Percentiles rank a stretch among this genome's conserved stretches.
Evolutionary conservation across 148 eudicot species (phyloP).

Genomic region (Talinum fruticosum): DNA sequence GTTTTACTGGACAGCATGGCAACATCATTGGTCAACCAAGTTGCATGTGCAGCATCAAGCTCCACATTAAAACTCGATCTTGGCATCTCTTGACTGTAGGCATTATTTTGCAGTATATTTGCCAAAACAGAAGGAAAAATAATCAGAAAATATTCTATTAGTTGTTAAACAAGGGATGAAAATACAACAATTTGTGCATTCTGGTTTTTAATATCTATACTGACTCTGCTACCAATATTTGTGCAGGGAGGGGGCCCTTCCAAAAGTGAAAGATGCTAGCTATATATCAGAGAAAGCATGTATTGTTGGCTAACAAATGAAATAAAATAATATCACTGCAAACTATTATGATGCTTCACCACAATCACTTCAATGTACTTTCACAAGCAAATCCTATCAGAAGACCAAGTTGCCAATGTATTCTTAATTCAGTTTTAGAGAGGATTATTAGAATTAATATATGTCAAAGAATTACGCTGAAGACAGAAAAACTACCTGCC

Average conservation of each 20-base stretch:
- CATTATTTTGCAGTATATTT: neutral
- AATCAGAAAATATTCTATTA: neutral
- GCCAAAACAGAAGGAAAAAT: neutral
- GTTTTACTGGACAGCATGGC: conserved; percentile 87
- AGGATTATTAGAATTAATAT: neutral
- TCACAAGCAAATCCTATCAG: neutral
- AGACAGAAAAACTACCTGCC: conserved; percentile 51
- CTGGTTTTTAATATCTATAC: neutral
- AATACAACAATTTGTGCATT: too few relatives aligned
- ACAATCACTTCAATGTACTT: neutral
- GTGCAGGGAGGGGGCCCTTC: neutral
- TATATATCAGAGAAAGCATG: neutral
- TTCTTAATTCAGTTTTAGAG: neutral
- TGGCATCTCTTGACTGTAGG: conserved; percentile 76
- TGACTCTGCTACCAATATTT: neutral
- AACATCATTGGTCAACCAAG: conserved; percentile 93
- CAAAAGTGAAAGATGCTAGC: neutral
- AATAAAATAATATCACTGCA: neutral
- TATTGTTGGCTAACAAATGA: neutral
- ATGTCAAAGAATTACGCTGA: neutral
- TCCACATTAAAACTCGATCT: conserved; percentile 77
- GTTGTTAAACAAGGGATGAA: neutral
- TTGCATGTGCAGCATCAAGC: conserved; percentile 95
- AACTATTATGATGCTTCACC: neutral
- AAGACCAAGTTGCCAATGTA: neutral